Evolutionary conservation across 192 early-diverging fungal species (phyloP).

Genomic region (Backusella liffmaniae): DNA sequence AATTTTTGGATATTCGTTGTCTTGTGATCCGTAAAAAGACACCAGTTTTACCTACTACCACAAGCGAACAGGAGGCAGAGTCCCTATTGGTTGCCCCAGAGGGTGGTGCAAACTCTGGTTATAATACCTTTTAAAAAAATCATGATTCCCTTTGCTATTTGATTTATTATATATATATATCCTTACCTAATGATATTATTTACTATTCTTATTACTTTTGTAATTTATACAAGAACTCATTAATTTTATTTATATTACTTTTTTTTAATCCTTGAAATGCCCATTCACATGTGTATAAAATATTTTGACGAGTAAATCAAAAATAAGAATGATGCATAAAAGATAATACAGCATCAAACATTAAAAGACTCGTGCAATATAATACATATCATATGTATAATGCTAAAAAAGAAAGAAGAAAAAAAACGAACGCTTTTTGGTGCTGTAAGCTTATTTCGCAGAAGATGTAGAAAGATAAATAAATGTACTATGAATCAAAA

Average conservation of each 20-base stretch:
- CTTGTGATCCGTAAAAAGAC: conserved; percentile 36
- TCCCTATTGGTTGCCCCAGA: not conserved
- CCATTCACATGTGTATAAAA: not conserved
- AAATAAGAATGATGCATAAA: not conserved
- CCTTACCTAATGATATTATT: not conserved
- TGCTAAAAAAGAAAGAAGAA: too few species aligned
- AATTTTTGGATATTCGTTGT: conserved; percentile 82
- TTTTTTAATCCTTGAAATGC: not conserved
- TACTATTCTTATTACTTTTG: not conserved
- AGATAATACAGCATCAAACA: not conserved
- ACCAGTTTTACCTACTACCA: not conserved
- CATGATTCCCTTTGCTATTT: not conserved
- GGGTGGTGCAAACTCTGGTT: not conserved
- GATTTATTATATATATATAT: not conserved
- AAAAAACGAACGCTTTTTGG: too few species aligned
- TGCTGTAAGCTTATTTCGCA: too few species aligned
- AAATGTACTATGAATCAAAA: too few species aligned
- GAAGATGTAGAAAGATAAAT: too few species aligned
- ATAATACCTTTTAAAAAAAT: conserved; percentile 8
- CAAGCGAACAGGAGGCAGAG: not conserved
- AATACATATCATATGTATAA: not conserved
- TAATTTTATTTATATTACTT: not conserved
- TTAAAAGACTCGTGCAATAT: not conserved
- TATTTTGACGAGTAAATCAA: not conserved
- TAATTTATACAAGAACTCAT: not conserved